A percentile compares a stretch with the other conserved stretches of the same genome.
These are phyloP conservation scores for Lentinus tigrinus DNA, from an alignment of 768 basidiomycete genomes.

Conservation along the genomic window DNA sequence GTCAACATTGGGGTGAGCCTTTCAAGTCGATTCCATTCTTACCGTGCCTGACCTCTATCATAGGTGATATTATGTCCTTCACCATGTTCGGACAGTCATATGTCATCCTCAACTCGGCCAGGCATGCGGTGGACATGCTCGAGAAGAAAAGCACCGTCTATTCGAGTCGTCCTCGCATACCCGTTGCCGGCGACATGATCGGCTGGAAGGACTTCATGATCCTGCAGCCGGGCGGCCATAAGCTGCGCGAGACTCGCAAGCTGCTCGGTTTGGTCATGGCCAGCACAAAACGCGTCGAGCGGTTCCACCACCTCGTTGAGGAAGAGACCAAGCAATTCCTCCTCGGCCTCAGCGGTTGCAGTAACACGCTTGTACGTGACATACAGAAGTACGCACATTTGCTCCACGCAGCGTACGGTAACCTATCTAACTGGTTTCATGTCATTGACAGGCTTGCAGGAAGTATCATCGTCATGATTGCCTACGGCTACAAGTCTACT, in stretches of 20 bases:
- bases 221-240: constrained; percentile 40
- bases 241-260: constrained; percentile 42
- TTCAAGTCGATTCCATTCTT: not conserved
- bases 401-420: not conserved
- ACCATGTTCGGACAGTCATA: constrained; percentile 27
- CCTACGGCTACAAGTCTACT: constrained; percentile 28
- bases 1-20: constrained; percentile 27
- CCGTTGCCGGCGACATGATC: constrained; percentile 23
- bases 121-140: constrained; percentile 27
- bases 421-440: not conserved
- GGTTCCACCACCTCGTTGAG: constrained; percentile 38
- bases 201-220: constrained; percentile 34
- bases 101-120: constrained; percentile 29
- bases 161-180: constrained; percentile 23
- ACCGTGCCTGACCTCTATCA: not conserved
- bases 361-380: constrained; percentile 36
- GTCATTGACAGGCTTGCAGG: constrained; percentile 24
- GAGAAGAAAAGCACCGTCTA: constrained; percentile 29
- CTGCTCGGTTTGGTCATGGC: constrained; percentile 42
- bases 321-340: constrained; percentile 45
- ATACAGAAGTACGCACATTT: constrained; percentile 38
- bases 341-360: constrained; percentile 37
- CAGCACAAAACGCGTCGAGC: constrained; percentile 34
- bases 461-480: constrained; percentile 26
- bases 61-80: constrained; percentile 30